These are phyloP conservation scores for Hebeloma cylindrosporum DNA, from an alignment of 768 basidiomycete species.

Conservation along the genomic window DNA sequence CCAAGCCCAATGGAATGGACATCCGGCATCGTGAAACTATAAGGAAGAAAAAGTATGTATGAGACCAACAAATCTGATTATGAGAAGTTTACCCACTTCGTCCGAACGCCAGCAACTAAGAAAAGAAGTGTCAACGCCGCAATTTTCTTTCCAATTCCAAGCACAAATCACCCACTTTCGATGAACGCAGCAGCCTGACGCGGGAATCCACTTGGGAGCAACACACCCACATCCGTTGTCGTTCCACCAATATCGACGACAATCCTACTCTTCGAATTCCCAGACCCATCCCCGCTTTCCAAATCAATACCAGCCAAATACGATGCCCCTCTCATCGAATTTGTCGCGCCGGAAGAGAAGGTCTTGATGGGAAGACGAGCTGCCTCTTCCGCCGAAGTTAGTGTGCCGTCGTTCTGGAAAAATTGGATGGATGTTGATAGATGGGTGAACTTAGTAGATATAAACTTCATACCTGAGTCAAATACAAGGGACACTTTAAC, in stretches of 20 bases:
- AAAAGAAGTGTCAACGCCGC: not conserved
- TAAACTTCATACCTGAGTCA: slow-evolving; percentile 38
- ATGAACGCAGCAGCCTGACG: slow-evolving; percentile 62
- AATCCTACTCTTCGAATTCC: slow-evolving; percentile 39
- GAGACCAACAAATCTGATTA: too few relatives aligned
- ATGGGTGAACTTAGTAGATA: not conserved
- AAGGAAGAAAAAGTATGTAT: not conserved
- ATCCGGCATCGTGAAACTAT: slow-evolving; percentile 55
- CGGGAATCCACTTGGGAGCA: slow-evolving; percentile 60
- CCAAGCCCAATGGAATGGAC: slow-evolving; percentile 61
- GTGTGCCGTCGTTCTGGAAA: slow-evolving; percentile 53
- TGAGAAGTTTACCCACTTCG: slow-evolving; percentile 36
- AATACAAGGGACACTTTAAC: slow-evolving; percentile 49
- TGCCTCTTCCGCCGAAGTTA: slow-evolving; percentile 49
- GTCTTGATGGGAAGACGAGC: slow-evolving; percentile 62
- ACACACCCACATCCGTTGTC: slow-evolving; percentile 62
- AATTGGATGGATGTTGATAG: not conserved
- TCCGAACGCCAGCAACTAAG: slow-evolving; percentile 53
- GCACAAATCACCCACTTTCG: slow-evolving; percentile 30
- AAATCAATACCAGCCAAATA: slow-evolving; percentile 47
- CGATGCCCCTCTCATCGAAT: slow-evolving; percentile 69
- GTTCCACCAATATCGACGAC: slow-evolving; percentile 70
- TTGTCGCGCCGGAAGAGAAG: slow-evolving; percentile 61
- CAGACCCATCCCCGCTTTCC: slow-evolving; percentile 16
- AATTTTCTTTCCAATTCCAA: not conserved